A percentile compares a stretch with the other conserved stretches of the same genome.
Evolutionary conservation across 2,329 filamentous ascomycete species (phyloP).

Genomic region (Fulvia fulva): DNA sequence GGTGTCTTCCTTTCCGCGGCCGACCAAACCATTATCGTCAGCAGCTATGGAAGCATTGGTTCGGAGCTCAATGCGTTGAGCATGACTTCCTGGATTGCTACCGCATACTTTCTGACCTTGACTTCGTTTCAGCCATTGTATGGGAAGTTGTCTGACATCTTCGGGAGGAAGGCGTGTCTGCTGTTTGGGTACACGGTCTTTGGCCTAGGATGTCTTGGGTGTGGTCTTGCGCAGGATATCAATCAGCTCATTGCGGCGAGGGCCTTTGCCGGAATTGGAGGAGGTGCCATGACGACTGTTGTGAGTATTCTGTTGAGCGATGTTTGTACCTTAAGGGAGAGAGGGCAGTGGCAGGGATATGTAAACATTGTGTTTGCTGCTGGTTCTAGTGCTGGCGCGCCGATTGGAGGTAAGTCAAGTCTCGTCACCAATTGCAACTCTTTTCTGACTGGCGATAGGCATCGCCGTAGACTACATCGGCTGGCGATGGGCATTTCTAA

Average conservation of each 20-base stretch:
- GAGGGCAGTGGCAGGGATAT: conserved; percentile 70
- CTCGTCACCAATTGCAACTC: background rate
- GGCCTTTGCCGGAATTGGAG: conserved; percentile 61
- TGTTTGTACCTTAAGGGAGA: conserved; percentile 63
- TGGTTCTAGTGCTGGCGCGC: conserved; percentile 66
- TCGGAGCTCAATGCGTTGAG: conserved; percentile 71
- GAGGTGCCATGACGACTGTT: conserved; percentile 68
- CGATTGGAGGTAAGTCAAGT: conserved; percentile 61
- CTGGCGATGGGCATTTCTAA: conserved; percentile 73
- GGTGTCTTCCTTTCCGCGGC: conserved; percentile 68
- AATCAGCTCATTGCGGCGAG: conserved; percentile 63
- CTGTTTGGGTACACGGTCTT: conserved; percentile 63
- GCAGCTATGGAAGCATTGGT: conserved; percentile 74
- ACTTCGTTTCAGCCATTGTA: conserved; percentile 73
- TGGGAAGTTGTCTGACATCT: conserved; percentile 67
- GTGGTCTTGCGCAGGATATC: conserved; percentile 62
- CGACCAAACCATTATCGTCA: conserved; percentile 73
- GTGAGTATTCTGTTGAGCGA: conserved; percentile 68
- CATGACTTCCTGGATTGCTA: conserved; percentile 71
- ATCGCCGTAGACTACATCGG: conserved; percentile 65
- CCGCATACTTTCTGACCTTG: conserved; percentile 67
- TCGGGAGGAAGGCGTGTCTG: conserved; percentile 63
- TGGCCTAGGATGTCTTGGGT: conserved; percentile 59
- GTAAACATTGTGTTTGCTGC: conserved; percentile 68
- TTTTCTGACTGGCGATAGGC: background rate